Conservation (phyloP, 306 rosid genomes). For the Adenanthera pavonina region DNA sequence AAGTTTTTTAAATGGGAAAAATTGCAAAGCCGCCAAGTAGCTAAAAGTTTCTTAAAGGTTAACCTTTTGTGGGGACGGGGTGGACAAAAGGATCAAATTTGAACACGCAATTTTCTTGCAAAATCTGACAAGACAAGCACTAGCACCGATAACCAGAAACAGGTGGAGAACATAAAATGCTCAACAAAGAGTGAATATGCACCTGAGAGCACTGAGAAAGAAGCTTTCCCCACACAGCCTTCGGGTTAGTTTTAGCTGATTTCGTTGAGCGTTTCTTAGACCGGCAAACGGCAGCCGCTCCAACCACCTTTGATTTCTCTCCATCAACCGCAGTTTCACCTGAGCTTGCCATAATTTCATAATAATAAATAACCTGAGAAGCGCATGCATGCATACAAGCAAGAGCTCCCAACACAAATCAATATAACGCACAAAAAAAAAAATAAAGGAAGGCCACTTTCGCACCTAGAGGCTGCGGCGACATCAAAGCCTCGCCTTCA, state of each 20-base stretch:
- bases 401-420: conserved; percentile 14
- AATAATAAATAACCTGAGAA: conserved; percentile 41
- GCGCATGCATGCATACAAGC: conserved; percentile 35
- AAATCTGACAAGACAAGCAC: not conserved
- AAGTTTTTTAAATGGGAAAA: not conserved
- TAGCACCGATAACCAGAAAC: not conserved
- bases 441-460: conserved; percentile 11
- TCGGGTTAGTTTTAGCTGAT: conserved; percentile 45
- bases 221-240: conserved; percentile 83
- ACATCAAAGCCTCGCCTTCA: conserved; percentile 59
- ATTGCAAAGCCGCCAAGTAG: not conserved
- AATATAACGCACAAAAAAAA: not conserved
- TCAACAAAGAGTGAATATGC: conserved; percentile 32
- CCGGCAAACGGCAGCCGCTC: conserved; percentile 37
- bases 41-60: not conserved
- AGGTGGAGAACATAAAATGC: conserved; percentile 10
- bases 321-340: conserved; percentile 60
- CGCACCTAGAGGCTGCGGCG: conserved; percentile 64
- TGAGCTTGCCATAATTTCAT: conserved; percentile 32
- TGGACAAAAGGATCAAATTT: not conserved
- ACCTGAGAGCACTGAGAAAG: conserved; percentile 90
- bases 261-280: conserved; percentile 60
- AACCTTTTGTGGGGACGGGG: not conserved
- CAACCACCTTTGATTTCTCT: conserved; percentile 58
- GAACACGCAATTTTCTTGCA: not conserved